phyloP scores from a whole-genome alignment of 352 stramenopile genomes.

The Globisporangium nagaii region DNA sequence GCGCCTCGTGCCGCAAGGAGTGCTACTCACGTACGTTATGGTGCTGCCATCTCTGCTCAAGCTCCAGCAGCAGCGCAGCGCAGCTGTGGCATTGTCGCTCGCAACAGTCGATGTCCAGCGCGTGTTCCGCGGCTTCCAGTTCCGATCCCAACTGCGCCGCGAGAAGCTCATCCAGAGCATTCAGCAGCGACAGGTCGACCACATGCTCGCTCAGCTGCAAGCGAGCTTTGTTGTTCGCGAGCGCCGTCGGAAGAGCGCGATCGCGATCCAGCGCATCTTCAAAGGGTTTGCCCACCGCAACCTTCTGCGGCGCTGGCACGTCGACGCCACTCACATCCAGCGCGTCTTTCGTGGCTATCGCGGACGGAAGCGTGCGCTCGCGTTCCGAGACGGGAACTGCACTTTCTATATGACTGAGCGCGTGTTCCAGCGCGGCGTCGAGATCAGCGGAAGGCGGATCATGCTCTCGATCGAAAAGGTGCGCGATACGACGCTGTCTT shows the following conservation, averaged over 20 bases:
- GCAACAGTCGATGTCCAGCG: conserved; percentile 42
- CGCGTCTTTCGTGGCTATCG: conserved; percentile 46
- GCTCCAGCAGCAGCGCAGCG: conserved; percentile 20
- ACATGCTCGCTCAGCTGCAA: conserved; percentile 24
- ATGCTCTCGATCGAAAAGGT: conserved; percentile 67
- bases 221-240: conserved; percentile 32
- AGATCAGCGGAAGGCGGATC: conserved; percentile 35
- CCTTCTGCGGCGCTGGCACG: conserved; percentile 23
- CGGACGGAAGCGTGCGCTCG: conserved; percentile 43
- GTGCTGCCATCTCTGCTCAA: conserved; percentile 45
- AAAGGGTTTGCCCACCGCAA: conserved; percentile 36
- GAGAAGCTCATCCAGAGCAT: conserved; percentile 36
- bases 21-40: conserved; percentile 18
- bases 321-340: conserved; percentile 35
- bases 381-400: conserved; percentile 59
- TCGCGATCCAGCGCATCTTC: conserved; percentile 54
- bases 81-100: conserved; percentile 14
- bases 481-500: too few relatives aligned
- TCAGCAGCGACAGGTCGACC: conserved; percentile 43
- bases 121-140: conserved; percentile 46
- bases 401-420: conserved; percentile 66
- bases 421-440: conserved; percentile 54
- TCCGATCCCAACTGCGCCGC: conserved; percentile 41
- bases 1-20: not conserved
- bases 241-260: conserved; percentile 30